phyloP scores from a whole-genome alignment of 1,284 basidiomycete genomes.

The Cryptococcus floricola region DNA sequence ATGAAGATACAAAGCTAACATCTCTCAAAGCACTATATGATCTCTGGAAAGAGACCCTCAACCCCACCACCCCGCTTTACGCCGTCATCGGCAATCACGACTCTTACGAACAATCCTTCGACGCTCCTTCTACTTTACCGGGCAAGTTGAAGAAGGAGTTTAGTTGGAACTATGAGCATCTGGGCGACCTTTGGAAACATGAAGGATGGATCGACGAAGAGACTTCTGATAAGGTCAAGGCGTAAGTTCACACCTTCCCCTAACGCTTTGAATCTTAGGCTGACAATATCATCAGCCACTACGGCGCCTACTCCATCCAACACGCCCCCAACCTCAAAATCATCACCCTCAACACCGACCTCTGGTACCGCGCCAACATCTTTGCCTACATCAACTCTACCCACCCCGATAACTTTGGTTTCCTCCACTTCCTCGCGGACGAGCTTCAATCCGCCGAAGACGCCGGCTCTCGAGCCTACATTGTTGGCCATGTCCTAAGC shows the following conservation, averaged over 20 bases:
- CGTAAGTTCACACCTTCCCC: slow-evolving; percentile 19
- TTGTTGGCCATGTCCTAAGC: slow-evolving; percentile 69
- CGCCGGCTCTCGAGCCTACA: slow-evolving; percentile 67
- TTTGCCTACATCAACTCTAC: slow-evolving; percentile 75
- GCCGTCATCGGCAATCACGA: slow-evolving; percentile 73
- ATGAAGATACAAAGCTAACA: slow-evolving; percentile 2
- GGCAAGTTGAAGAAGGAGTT: slow-evolving; percentile 48
- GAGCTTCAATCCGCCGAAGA: slow-evolving; percentile 75
- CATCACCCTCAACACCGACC: slow-evolving; percentile 71
- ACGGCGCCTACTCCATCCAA: slow-evolving; percentile 68
- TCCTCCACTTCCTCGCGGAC: slow-evolving; percentile 72
- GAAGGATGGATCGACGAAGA: slow-evolving; percentile 66
- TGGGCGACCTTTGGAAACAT: slow-evolving; percentile 64
- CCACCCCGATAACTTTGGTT: slow-evolving; percentile 65
- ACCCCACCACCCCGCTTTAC: slow-evolving; percentile 62
- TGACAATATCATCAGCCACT: slow-evolving; percentile 51
- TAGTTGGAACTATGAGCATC: slow-evolving; percentile 68
- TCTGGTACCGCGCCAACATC: slow-evolving; percentile 61
- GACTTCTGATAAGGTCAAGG: slow-evolving; percentile 58
- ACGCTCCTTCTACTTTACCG: slow-evolving; percentile 56
- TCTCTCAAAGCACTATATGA: slow-evolving; percentile 58
- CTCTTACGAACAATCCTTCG: slow-evolving; percentile 61
- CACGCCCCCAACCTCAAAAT: slow-evolving; percentile 65
- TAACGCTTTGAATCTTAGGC: not conserved
- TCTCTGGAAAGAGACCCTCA: slow-evolving; percentile 60